phyloP scores from a whole-genome alignment of 192 early-diverging fungal genomes.

The Allomyces javanicus region DNA sequence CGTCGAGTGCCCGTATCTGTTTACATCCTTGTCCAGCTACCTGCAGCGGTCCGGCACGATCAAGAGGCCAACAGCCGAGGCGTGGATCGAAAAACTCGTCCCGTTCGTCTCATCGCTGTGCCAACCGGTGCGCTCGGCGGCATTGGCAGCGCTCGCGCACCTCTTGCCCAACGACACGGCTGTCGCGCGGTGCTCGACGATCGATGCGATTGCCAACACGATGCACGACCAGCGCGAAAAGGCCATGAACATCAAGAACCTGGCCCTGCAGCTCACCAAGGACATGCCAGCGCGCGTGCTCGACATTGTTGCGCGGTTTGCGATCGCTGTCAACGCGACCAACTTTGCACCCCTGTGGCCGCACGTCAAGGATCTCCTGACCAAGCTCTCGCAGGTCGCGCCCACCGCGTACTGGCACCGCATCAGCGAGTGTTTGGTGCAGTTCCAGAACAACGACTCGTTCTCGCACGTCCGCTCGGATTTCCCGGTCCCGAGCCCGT shows the following conservation, averaged over 20 bases:
- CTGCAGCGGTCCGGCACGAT: not conserved
- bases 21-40: not conserved
- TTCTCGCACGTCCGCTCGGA: conserved; percentile 25
- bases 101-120: not conserved
- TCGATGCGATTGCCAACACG: not conserved
- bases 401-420: conserved; percentile 40
- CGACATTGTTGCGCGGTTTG: not conserved
- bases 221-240: not conserved
- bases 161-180: not conserved
- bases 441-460: conserved; percentile 34
- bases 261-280: not conserved
- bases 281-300: not conserved
- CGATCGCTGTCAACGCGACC: conserved; percentile 40
- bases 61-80: not conserved
- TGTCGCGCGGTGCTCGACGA: not conserved
- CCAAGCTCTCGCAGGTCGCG: conserved; percentile 25
- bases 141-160: not conserved
- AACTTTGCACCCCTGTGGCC: conserved; percentile 73
- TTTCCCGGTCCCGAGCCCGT: not conserved
- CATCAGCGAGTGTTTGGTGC: conserved; percentile 26
- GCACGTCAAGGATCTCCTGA: conserved; percentile 41
- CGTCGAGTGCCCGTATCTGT: not conserved
- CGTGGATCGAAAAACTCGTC: not conserved
- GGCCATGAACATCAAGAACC: not conserved
- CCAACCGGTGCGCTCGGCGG: not conserved